phyloP scores from a whole-genome alignment of 2,329 filamentous ascomycete species.

The Nemania abortiva region DNA sequence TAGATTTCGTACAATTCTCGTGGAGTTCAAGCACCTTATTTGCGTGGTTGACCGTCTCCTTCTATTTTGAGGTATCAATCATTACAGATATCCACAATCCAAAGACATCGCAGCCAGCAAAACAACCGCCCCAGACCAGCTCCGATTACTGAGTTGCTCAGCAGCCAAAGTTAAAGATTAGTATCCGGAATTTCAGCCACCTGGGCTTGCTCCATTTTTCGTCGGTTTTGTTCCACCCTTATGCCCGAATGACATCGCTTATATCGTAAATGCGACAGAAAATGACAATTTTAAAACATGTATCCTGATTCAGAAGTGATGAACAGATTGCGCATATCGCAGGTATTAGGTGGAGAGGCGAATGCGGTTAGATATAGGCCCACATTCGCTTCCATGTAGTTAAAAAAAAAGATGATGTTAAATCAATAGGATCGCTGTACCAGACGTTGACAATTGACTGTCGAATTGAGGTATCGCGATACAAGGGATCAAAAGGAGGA shows the following conservation, averaged over 20 bases:
- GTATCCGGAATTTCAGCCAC: conserved; percentile 53
- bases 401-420: conserved; percentile 50
- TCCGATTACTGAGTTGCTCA: conserved; percentile 46
- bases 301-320: conserved; percentile 40
- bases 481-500: conserved; percentile 64
- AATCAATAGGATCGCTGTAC: conserved; percentile 67
- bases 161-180: conserved; percentile 50
- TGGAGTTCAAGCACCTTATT: conserved; percentile 21
- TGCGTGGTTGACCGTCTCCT: conserved; percentile 41
- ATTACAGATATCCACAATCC: conserved; percentile 46
- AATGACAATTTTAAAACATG: conserved; percentile 41
- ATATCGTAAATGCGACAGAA: conserved; percentile 49
- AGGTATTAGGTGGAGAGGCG: conserved; percentile 43
- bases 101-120: conserved; percentile 38
- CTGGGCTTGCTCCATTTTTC: conserved; percentile 55
- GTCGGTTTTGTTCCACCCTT: conserved; percentile 49
- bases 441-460: conserved; percentile 70
- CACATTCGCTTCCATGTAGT: conserved; percentile 36
- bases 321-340: conserved; percentile 44
- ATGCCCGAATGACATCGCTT: conserved; percentile 50
- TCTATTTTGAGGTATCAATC: conserved; percentile 52
- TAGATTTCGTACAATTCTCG: conserved; percentile 7
- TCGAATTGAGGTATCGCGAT: conserved; percentile 66
- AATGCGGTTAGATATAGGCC: background rate
- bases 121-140: conserved; percentile 46